phyloP scores from a whole-genome alignment of 2,329 filamentous ascomycete species.

The Microdochium trichocladiopsis region DNA sequence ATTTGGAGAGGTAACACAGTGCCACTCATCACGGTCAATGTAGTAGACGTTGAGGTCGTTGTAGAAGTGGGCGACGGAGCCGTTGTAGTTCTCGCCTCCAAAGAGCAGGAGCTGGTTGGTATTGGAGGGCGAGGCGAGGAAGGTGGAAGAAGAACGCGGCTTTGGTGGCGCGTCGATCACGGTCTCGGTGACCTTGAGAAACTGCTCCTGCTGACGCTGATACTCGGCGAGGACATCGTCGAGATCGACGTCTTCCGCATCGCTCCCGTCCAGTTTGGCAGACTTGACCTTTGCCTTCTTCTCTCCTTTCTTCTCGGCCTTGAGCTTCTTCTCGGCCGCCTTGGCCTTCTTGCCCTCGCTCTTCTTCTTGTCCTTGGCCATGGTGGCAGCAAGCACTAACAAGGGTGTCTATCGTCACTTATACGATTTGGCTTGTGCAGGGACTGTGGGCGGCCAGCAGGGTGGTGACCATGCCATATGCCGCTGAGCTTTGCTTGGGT shows the following conservation, averaged over 20 bases:
- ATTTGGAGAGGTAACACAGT: conserved; percentile 83
- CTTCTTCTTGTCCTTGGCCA: conserved; percentile 41
- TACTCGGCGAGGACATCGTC: conserved; percentile 92
- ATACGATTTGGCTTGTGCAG: too few relatives aligned
- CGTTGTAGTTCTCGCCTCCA: conserved; percentile 94
- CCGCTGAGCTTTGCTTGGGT: too few relatives aligned
- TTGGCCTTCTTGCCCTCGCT: conserved; percentile 36
- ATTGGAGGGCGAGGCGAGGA: conserved; percentile 81
- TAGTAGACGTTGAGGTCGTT: conserved; percentile 64
- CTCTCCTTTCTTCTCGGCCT: conserved; percentile 84
- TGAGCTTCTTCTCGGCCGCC: conserved; percentile 58
- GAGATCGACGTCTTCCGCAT: conserved; percentile 87
- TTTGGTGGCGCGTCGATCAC: conserved; percentile 64
- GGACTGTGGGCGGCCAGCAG: too few relatives aligned
- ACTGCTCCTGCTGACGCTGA: conserved; percentile 85
- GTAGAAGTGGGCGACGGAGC: conserved; percentile 69
- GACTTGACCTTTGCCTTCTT: conserved; percentile 71
- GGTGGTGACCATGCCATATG: too few relatives aligned
- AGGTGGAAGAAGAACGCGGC: conserved; percentile 69
- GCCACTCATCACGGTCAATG: conserved; percentile 84
- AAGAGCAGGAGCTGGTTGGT: conserved; percentile 85
- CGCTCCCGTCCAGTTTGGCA: conserved; percentile 71
- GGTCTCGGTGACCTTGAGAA: conserved; percentile 86
- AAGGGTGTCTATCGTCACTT: too few relatives aligned
- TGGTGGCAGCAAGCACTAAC: conserved; percentile 9